Evolutionary conservation across 805 yeast genomes (phyloP), one percentile per base, ranked within the genome.

Genomic region (Barnettozyma californica): DNA sequence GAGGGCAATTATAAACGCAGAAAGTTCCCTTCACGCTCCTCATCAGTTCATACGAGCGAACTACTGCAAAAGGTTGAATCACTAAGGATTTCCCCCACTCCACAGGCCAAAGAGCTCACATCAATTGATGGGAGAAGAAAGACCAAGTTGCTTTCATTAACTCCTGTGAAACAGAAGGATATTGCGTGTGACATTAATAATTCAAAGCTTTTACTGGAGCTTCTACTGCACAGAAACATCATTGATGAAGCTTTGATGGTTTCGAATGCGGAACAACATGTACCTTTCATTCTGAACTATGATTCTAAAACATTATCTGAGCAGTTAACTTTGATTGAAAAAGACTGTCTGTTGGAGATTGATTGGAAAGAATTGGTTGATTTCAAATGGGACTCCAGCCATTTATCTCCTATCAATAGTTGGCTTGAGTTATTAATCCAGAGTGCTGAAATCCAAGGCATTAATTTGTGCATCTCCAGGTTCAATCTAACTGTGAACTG

Each of bases 331-430:
- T 63, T 87, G 43, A 85, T 92, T 53, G 99, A 94, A 64, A 74
- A 82, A 46, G 98, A 94, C 64, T 77, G 90, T 39, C 66, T 91
- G 20, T 75, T 80, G 45, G 96, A 89, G 59, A 76, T 94, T 36
- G 97, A 92, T 64, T 92, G 98, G 97, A 83, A 81, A 58, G 96
- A 89, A 55, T 73, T 92, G 40, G 74, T 91, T 39, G 91, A 88
- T 53, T 68, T 87, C 53, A 75, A 80, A 43, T 85, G 96, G 89
- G 78, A 80, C 45, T 60, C 63, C 2, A 77, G 77, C 50, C 79
- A 81, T 33, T 64, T 85, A 43, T 77, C 75, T 1, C 84, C 90
- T 1, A 83, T 81, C 20, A 81, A 80, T 53, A 87, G 94, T 58
- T 94, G 99, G 99, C 68, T 90, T 25, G 84, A 81, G 53, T 73